Evolutionary conservation across 176 grass and related monocot species (phyloP), one percentile per base, ranked within the genome.

Genomic region (Phoenix roebelenii): DNA sequence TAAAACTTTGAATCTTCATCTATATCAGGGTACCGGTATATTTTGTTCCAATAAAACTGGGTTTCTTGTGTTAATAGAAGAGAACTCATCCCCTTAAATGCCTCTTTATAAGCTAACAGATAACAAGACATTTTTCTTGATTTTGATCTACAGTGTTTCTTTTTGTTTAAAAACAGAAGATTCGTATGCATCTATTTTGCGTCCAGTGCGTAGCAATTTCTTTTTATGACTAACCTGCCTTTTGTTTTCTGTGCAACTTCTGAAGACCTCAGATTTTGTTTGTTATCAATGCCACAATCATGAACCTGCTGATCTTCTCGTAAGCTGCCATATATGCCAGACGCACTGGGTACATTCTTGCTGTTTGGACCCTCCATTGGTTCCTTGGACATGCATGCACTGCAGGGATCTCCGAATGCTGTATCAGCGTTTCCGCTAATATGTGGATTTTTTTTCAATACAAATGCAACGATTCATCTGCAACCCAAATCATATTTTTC

Each of bases 301-400:
- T 63, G 87, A 90, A 22, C 92, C 87, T 0, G 67, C 80, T 64
- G 92, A 91, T n/a, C 75, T 85, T 81, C 87, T 97, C 22, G 39
- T 61, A 29, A 85, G 79, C 66, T 97, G 92, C 74, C 28, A 83
- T 3, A 73, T 85, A 44, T 97, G 92, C 62, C 69, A 23, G 25
- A 80, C 69, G 0, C 78, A 76, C 59, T 97, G 92, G 87, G 73
- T 97, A 49, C 92, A 97, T 71, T 78, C 80, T 3, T 88, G 82
- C 55, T 97, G 92, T 77, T 84, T 97, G 5, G 83, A 97, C 30
- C 87, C 92, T 22, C 92, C 87, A 16, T 4, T 73, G 48, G 55
- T 35, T 32, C 81, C 73, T 0, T 91, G 92, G 92, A 91, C 78
- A 15, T 97, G 92, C 72, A 18, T 85, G 49, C 71, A 85, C 26